phyloP scores from a whole-genome alignment of 768 basidiomycete species.

The Strobilomyces dryophilus region DNA sequence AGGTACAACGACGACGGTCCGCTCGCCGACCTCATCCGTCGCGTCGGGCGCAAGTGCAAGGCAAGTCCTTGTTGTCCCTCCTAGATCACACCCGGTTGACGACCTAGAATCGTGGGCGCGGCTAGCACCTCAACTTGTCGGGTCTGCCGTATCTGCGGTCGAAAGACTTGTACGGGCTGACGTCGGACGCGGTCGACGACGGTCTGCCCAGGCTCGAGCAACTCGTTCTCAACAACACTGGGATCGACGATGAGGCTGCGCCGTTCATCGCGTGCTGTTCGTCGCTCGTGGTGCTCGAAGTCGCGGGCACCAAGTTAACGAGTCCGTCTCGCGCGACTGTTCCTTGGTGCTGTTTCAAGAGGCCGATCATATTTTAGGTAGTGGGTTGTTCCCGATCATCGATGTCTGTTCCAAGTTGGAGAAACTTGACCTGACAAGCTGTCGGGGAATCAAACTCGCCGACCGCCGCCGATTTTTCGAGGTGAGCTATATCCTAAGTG shows the following conservation, averaged over 20 bases:
- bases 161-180: slow-evolving; percentile 45
- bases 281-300: slow-evolving; percentile 43
- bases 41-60: slow-evolving; percentile 58
- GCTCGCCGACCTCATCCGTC: slow-evolving; percentile 43
- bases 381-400: slow-evolving; percentile 52
- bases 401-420: slow-evolving; percentile 51
- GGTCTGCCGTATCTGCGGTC: slow-evolving; percentile 49
- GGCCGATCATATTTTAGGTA: slow-evolving; percentile 33
- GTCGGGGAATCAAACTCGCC: slow-evolving; percentile 54
- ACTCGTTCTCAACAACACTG: slow-evolving; percentile 56
- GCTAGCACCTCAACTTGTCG: slow-evolving; percentile 56
- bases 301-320: slow-evolving; percentile 57
- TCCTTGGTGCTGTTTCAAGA: background rate
- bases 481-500: slow-evolving; percentile 21
- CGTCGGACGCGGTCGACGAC: slow-evolving; percentile 18
- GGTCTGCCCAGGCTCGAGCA: slow-evolving; percentile 39
- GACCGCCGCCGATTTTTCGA: slow-evolving; percentile 68
- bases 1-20: slow-evolving; percentile 29
- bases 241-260: slow-evolving; percentile 54
- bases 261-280: slow-evolving; percentile 50
- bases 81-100: background rate
- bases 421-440: slow-evolving; percentile 62
- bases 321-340: slow-evolving; percentile 34
- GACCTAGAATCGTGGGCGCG: background rate
- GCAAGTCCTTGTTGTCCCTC: slow-evolving; percentile 27